Evolutionary conservation across 2,329 filamentous ascomycete genomes (phyloP).

Genomic region (Purpureocillium lavendulum): DNA sequence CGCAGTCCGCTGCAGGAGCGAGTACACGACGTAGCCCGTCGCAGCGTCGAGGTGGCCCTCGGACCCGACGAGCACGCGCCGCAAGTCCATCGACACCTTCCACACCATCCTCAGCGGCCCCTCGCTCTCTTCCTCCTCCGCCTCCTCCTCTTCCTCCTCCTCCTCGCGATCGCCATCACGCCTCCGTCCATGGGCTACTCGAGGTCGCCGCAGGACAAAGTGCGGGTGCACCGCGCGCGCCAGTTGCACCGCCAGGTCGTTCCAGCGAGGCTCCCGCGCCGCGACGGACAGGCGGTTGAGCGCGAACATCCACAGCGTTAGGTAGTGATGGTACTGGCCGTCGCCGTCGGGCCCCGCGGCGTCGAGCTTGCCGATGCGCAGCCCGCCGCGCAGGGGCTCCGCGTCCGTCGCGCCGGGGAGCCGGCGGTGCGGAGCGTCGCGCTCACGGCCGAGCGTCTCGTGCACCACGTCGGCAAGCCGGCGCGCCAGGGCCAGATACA

Average conservation of each 20-base stretch:
- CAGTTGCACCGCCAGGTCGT: slow-evolving; percentile 41
- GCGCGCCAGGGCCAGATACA: slow-evolving; percentile 40
- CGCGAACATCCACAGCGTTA: slow-evolving; percentile 56
- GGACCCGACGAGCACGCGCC: slow-evolving; percentile 33
- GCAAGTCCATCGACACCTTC: slow-evolving; percentile 45
- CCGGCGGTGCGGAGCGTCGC: slow-evolving; percentile 29
- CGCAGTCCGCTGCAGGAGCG: slow-evolving; percentile 35
- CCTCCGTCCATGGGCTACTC: too few species aligned
- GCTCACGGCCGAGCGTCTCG: slow-evolving; percentile 39
- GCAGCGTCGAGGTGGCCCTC: slow-evolving; percentile 50
- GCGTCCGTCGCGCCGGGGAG: slow-evolving; percentile 43
- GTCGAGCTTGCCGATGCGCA: slow-evolving; percentile 48
- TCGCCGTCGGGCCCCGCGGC: slow-evolving; percentile 42
- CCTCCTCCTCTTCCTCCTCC: too few species aligned
- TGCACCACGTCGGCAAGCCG: slow-evolving; percentile 43
- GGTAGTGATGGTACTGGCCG: slow-evolving; percentile 54
- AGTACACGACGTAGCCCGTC: slow-evolving; percentile 43
- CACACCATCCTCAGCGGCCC: slow-evolving; percentile 35
- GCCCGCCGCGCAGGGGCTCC: slow-evolving; percentile 42
- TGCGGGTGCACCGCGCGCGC: slow-evolving; percentile 42
- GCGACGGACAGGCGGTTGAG: slow-evolving; percentile 44
- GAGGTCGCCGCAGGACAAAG: slow-evolving; percentile 31
- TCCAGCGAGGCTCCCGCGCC: slow-evolving; percentile 35
- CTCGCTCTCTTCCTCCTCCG: slow-evolving; percentile 1
- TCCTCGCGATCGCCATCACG: too few species aligned